phyloP scores from a whole-genome alignment of 2,329 filamentous ascomycete species.

The Neurospora sp. region DNA sequence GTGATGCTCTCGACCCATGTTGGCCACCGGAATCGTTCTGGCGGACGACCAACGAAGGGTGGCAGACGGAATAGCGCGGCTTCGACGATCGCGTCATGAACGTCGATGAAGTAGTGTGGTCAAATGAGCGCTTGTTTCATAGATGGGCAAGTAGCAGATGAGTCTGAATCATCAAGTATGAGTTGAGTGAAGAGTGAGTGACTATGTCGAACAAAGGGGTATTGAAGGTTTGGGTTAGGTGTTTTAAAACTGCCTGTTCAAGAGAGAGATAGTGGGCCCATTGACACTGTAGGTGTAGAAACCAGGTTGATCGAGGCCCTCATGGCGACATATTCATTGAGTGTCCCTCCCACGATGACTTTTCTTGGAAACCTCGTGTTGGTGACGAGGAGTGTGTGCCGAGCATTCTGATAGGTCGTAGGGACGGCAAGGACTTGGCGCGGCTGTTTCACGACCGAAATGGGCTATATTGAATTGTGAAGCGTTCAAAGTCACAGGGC shows the following conservation, averaged over 20 bases:
- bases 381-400: not conserved
- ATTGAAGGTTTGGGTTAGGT: too few relatives aligned
- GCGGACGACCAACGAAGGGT: not conserved
- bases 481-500: not conserved
- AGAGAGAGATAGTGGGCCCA: too few relatives aligned
- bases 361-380: not conserved
- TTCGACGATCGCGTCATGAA: not conserved
- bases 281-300: too few relatives aligned
- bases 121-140: not conserved
- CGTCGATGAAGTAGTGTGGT: not conserved
- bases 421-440: too few relatives aligned
- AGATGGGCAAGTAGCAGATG: not conserved
- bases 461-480: too few relatives aligned
- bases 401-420: not conserved
- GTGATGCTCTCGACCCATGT: not conserved
- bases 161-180: not conserved
- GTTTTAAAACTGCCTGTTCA: too few relatives aligned
- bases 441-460: too few relatives aligned
- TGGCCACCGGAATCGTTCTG: not conserved
- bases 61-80: not conserved
- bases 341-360: not conserved
- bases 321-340: accelerated
- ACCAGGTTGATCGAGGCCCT: too few relatives aligned
- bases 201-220: too few relatives aligned
- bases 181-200: not conserved